phyloP scores from a whole-genome alignment of 2,329 filamentous ascomycete genomes.

The Sporothrix luriei region DNA sequence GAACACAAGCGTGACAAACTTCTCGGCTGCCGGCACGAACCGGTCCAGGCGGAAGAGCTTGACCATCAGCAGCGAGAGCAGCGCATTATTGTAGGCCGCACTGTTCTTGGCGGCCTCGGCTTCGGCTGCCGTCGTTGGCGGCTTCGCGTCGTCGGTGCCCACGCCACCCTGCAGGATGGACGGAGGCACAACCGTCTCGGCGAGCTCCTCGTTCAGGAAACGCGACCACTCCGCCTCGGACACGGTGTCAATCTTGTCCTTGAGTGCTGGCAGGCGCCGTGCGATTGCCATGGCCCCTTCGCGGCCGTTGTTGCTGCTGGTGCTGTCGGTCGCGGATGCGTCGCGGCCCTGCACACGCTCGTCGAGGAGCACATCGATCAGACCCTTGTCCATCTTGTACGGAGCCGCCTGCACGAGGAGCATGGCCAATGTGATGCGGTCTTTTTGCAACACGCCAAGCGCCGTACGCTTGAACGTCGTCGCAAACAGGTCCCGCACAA shows the following conservation, averaged over 20 bases:
- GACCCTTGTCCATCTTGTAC: conserved; percentile 87
- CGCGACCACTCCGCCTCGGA: conserved; percentile 70
- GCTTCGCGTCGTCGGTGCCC: conserved; percentile 39
- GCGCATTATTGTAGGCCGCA: conserved; percentile 66
- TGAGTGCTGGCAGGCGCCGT: conserved; percentile 71
- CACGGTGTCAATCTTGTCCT: conserved; percentile 67
- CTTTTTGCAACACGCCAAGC: conserved; percentile 86
- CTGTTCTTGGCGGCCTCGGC: conserved; percentile 4
- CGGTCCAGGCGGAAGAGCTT: conserved; percentile 95
- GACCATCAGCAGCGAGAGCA: conserved; percentile 83
- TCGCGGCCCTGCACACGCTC: conserved; percentile 74
- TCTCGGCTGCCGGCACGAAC: conserved; percentile 88
- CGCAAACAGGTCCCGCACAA: conserved; percentile 87
- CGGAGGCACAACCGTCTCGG: conserved; percentile 78
- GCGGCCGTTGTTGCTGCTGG: conserved; percentile 42
- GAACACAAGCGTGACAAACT: conserved; percentile 86
- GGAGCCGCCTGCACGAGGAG: conserved; percentile 94
- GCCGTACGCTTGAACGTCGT: conserved; percentile 93
- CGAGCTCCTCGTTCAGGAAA: conserved; percentile 83
- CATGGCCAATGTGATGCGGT: conserved; percentile 91
- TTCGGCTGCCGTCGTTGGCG: not conserved
- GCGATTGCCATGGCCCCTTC: conserved; percentile 71
- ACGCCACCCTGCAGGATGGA: conserved; percentile 69
- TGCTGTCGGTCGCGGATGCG: conserved; percentile 54
- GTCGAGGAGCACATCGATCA: conserved; percentile 86